A percentile compares a stretch with the other conserved stretches of the same genome.
phyloP scores from a whole-genome alignment of 306 rosid genomes.

The Cicer chorassanicum region DNA sequence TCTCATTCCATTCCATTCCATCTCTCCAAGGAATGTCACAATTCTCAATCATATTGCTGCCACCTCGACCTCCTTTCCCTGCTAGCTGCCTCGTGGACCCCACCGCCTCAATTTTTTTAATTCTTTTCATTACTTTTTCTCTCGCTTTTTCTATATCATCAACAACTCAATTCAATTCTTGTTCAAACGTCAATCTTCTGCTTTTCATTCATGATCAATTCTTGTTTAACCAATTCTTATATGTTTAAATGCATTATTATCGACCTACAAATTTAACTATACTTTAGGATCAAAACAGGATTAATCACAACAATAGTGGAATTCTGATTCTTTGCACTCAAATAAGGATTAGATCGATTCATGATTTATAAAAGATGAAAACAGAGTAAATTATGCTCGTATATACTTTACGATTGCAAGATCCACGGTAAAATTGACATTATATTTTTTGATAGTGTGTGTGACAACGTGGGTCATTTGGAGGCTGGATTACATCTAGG shows the following conservation, averaged over 20 bases:
- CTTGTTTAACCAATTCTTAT: slow-evolving; percentile 6
- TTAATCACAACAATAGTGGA: neutral
- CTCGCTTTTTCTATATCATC: neutral
- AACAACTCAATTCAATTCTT: neutral
- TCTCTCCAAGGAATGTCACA: too few relatives aligned
- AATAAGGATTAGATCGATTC: too few relatives aligned
- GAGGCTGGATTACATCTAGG: slow-evolving; percentile 11
- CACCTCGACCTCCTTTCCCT: neutral
- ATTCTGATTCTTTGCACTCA: neutral
- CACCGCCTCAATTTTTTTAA: neutral
- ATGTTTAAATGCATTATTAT: neutral
- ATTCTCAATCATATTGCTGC: too few relatives aligned
- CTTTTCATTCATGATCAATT: neutral
- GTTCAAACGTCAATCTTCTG: slow-evolving; percentile 6
- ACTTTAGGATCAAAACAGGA: neutral
- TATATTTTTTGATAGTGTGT: neutral
- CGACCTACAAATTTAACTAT: neutral
- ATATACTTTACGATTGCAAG: neutral
- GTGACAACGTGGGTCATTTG: slow-evolving; percentile 17
- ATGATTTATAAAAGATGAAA: too few relatives aligned
- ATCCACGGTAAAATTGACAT: neutral
- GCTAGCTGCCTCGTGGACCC: neutral
- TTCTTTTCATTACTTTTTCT: neutral
- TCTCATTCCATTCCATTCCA: too few relatives aligned
- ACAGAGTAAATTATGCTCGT: too few relatives aligned